Evolutionary conservation across 129 eudicot genomes (phyloP), one percentile per base, ranked within the genome.

Genomic region (Logfia minima): DNA sequence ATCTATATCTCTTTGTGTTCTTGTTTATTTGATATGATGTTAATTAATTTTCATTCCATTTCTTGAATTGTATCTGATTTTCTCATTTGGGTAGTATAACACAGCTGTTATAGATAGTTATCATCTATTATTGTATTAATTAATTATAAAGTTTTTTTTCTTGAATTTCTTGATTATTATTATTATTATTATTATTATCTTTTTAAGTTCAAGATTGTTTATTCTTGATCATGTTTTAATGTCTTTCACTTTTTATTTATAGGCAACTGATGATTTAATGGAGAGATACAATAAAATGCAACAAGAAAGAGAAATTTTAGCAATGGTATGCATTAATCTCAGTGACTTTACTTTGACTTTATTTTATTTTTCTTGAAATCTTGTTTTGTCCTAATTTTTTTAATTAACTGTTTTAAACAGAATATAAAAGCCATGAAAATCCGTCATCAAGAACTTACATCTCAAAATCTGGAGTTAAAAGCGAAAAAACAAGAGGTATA

Each of bases 401-500:
- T 74, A 37, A 23, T 51, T 32, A 23, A 63, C 45, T 18, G 3
- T n/a, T 67, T 34, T n/a, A 62, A 66, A 64, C 90, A 90, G 93
- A 83, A 86, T 23, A 4, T 90, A 5, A 72, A 66, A 16, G 67
- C 22, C 53, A 79, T 86, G 39, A 32, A 26, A 62, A 71, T 41
- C 8, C 65, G 77, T 58, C 66, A 39, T 71, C 68, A 75, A 21
- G 65, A 81, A 56, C 83, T 82, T 19, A 21, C 17, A 16, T 53
- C 80, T 31, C 26, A 43, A 35, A 88, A 88, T 76, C 71, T 76
- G 35, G 78, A 79, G 31, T 76, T 90, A 76, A 90, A 86, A 70
- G 81, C 86, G 29, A 70, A 29, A 81, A 79, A 45, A 72, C 70
- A 80, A 51, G 76, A 84, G 92, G 92, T 90, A 82, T 22, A 68